Percentiles rank a stretch among this genome's conserved stretches.
phyloP scores from a whole-genome alignment of 768 basidiomycete genomes.

The Boletus coccyginus region DNA sequence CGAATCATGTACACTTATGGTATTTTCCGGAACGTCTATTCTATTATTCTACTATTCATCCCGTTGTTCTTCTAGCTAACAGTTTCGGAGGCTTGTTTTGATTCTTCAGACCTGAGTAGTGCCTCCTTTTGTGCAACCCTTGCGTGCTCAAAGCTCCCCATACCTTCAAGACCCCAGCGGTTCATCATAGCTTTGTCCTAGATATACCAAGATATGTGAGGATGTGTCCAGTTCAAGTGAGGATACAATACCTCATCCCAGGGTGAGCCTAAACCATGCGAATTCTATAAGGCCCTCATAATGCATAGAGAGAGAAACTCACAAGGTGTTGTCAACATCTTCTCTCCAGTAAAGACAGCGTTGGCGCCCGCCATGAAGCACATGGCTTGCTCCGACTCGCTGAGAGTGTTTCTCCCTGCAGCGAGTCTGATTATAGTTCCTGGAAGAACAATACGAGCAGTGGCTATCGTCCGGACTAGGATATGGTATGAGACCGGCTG shows the following conservation, averaged over 20 bases:
- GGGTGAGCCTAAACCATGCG: slow-evolving; percentile 60
- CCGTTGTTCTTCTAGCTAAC: neutral
- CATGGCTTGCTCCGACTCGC: slow-evolving; percentile 93
- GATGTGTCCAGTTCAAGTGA: neutral
- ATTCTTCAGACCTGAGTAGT: slow-evolving; percentile 11
- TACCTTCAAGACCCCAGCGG: slow-evolving; percentile 89
- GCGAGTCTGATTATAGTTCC: slow-evolving; percentile 93
- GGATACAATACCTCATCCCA: slow-evolving; percentile 77
- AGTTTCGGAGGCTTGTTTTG: neutral
- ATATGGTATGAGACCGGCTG: slow-evolving; percentile 81
- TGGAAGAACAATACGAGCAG: slow-evolving; percentile 89
- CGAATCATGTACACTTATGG: slow-evolving; percentile 9
- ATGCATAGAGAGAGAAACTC: slow-evolving; percentile 32
- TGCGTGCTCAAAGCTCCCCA: slow-evolving; percentile 83
- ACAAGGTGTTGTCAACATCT: slow-evolving; percentile 98
- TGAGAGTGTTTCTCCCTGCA: slow-evolving; percentile 86
- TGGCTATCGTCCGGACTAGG: slow-evolving; percentile 91
- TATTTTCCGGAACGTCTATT: neutral
- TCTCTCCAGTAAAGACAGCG: slow-evolving; percentile 97
- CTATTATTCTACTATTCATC: neutral
- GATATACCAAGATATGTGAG: slow-evolving; percentile 3
- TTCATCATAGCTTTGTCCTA: slow-evolving; percentile 93
- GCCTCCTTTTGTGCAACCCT: slow-evolving; percentile 57
- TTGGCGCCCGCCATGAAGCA: slow-evolving; percentile 99
- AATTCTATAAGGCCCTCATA: slow-evolving; percentile 4